Percentiles rank a stretch among this genome's conserved stretches.
phyloP scores from a whole-genome alignment of 805 yeast genomes.

The Candida sanyiensis region DNA sequence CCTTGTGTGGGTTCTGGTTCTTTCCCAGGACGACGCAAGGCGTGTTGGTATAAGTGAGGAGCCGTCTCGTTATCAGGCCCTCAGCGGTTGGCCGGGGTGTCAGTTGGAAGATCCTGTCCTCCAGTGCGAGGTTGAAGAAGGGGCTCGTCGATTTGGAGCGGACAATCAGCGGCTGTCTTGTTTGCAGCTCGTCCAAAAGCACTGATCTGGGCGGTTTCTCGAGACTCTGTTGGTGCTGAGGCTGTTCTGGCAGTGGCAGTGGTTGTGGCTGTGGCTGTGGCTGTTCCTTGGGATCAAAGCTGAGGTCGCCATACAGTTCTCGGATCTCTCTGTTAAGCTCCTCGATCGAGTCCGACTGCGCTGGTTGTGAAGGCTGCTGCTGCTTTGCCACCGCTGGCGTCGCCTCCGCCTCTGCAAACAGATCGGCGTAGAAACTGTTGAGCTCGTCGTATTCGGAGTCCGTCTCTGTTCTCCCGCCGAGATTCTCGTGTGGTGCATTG shows the following conservation, averaged over 20 bases:
- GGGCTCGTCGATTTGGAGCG: slow-evolving; percentile 62
- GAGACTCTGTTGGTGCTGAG: neutral
- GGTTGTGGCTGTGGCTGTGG: neutral
- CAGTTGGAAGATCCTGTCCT: slow-evolving; percentile 64
- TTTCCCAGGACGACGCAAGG: slow-evolving; percentile 94
- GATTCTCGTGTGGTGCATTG: slow-evolving; percentile 2
- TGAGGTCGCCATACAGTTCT: slow-evolving; percentile 22
- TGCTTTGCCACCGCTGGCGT: too few relatives aligned
- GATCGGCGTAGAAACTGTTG: slow-evolving; percentile 31
- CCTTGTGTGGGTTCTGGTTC: slow-evolving; percentile 94
- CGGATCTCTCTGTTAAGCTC: slow-evolving; percentile 31
- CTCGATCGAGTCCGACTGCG: slow-evolving; percentile 25
- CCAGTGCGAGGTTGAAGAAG: slow-evolving; percentile 71
- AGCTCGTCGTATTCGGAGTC: slow-evolving; percentile 27
- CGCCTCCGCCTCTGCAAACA: slow-evolving; percentile 26
- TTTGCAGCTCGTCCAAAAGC: slow-evolving; percentile 18
- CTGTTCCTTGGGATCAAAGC: neutral
- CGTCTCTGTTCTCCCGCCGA: neutral
- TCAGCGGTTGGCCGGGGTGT: slow-evolving; percentile 42
- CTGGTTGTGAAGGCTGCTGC: too few relatives aligned
- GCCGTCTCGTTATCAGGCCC: slow-evolving; percentile 28
- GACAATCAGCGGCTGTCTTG: slow-evolving; percentile 44
- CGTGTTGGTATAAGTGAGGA: slow-evolving; percentile 68
- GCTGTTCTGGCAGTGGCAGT: neutral
- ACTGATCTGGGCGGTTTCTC: slow-evolving; percentile 19